Evolutionary conservation across 1,284 basidiomycete species (phyloP).

Genomic region (Puccinia hordei): DNA sequence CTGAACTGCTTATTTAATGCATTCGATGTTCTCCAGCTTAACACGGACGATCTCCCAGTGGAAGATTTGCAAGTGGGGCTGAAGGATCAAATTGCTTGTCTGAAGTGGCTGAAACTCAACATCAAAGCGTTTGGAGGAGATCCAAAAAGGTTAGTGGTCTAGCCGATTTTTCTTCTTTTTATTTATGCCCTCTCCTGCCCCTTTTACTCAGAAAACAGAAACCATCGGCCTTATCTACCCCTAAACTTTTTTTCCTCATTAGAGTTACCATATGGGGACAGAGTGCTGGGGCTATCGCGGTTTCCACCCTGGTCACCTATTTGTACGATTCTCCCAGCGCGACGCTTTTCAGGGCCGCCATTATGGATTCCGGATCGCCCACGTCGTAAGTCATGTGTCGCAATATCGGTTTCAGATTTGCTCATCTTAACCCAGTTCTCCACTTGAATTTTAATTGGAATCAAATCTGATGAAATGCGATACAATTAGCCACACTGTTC

Average conservation of each 20-base stretch:
- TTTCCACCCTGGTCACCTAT: slow-evolving; percentile 33
- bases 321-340: slow-evolving; percentile 10
- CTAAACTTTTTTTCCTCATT: neutral
- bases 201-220: neutral
- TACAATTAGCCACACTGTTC: slow-evolving; percentile 41
- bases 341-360: slow-evolving; percentile 59
- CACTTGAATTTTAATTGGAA: slow-evolving; percentile 31
- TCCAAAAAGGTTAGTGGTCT: slow-evolving; percentile 61
- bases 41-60: slow-evolving; percentile 38
- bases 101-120: slow-evolving; percentile 68
- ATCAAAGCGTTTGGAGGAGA: slow-evolving; percentile 70
- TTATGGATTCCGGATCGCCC: slow-evolving; percentile 60
- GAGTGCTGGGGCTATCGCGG: slow-evolving; percentile 41
- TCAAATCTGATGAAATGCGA: slow-evolving; percentile 24
- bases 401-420: neutral
- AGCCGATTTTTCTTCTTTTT: neutral
- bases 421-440: neutral
- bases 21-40: slow-evolving; percentile 55
- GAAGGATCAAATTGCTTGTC: slow-evolving; percentile 65
- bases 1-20: too few species aligned
- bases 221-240: neutral
- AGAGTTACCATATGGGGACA: slow-evolving; percentile 49
- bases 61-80: slow-evolving; percentile 62
- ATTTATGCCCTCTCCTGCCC: neutral
- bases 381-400: slow-evolving; percentile 54